Conservation (phyloP, 2,329 filamentous ascomycete genomes). For the Colletotrichum chlorophyti region DNA sequence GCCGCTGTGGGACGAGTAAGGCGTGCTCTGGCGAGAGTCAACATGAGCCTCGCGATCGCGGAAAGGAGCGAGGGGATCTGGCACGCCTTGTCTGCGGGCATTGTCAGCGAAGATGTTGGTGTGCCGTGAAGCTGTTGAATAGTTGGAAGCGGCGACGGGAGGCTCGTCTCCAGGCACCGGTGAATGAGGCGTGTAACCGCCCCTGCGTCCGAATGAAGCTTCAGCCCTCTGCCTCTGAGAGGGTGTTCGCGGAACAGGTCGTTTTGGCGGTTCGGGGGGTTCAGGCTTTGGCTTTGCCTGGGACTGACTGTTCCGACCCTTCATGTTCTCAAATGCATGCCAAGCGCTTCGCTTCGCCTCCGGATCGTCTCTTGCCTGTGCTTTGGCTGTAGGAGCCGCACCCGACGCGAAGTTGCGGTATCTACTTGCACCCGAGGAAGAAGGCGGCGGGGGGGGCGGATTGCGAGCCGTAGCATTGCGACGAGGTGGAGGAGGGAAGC, state of each 20-base stretch:
- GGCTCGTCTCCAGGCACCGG: conserved; percentile 59
- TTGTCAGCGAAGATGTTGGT: conserved; percentile 34
- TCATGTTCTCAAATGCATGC: conserved; percentile 51
- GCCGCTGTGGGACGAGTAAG: conserved; percentile 61
- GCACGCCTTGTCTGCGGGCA: conserved; percentile 33
- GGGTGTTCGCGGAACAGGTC: conserved; percentile 55
- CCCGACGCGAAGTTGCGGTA: conserved; percentile 52
- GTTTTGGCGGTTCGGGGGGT: conserved; percentile 38
- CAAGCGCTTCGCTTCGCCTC: conserved; percentile 50
- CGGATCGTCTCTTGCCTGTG: conserved; percentile 37
- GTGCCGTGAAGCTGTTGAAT: conserved; percentile 46
- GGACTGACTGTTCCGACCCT: conserved; percentile 40
- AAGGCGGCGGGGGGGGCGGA: conserved; percentile 28
- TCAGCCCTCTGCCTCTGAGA: conserved; percentile 60
- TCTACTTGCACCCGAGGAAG: conserved; percentile 52
- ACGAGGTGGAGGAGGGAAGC: conserved; percentile 59
- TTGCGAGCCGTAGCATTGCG: conserved; percentile 41
- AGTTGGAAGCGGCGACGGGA: conserved; percentile 56
- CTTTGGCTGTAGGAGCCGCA: conserved; percentile 51
- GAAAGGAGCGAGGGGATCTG: conserved; percentile 58
- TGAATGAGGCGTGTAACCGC: conserved; percentile 58
- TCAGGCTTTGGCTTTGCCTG: conserved; percentile 35
- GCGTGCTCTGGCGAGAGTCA: conserved; percentile 62
- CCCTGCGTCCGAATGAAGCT: conserved; percentile 60
- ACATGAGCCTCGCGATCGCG: conserved; percentile 50